Conservation (phyloP, 2,329 filamentous ascomycete species). For the Mollisiaceae sp. region DNA sequence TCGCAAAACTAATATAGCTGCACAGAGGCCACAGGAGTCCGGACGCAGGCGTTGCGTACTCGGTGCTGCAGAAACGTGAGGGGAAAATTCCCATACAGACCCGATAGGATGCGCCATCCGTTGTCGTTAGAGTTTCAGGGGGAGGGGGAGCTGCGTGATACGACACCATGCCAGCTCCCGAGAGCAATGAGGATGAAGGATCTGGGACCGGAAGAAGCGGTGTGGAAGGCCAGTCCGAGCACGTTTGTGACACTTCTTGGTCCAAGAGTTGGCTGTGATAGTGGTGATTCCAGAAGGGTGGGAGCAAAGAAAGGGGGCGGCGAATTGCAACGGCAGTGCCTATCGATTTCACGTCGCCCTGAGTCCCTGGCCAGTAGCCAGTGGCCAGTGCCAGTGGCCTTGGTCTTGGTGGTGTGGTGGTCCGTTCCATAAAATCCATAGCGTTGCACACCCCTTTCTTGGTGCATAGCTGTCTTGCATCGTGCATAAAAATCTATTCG, state of each 20-base stretch:
- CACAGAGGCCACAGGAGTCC: background rate
- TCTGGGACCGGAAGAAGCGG: conserved; percentile 18
- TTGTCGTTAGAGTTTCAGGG: conserved; percentile 25
- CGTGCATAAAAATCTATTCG: conserved; percentile 3
- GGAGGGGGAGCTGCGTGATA: conserved; percentile 27
- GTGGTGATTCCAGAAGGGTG: conserved; percentile 4
- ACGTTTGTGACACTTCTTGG: conserved; percentile 1
- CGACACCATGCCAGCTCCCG: conserved; percentile 13
- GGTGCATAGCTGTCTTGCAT: conserved; percentile 22
- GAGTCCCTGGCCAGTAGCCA: no score
- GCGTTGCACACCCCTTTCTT: conserved; percentile 18
- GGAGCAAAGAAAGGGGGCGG: background rate
- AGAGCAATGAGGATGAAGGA: conserved; percentile 10
- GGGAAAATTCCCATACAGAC: background rate
- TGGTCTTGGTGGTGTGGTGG: background rate
- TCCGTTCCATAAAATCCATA: background rate
- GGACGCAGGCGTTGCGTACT: background rate
- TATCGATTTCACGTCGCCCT: background rate
- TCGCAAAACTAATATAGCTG: conserved; percentile 6
- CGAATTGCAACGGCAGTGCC: background rate
- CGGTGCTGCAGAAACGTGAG: background rate
- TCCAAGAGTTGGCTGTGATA: background rate
- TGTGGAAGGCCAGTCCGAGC: conserved; percentile 18
- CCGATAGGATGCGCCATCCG: conserved; percentile 16
- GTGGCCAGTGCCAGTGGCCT: no score